These are phyloP conservation scores for Collybia mongolica DNA, from an alignment of 768 basidiomycete species.

Conservation along the genomic window DNA sequence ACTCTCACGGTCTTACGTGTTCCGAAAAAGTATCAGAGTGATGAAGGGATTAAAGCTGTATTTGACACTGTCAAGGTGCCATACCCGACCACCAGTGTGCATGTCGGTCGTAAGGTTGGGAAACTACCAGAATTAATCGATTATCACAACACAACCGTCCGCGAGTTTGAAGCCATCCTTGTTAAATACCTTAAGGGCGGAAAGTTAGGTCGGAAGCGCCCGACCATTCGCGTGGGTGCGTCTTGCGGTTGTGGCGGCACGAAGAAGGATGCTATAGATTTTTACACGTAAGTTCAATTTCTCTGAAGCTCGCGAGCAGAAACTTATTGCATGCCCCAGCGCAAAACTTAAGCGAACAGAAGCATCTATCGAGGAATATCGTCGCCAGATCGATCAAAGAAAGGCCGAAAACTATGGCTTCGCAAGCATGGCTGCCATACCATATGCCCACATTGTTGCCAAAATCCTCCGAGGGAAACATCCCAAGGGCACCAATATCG, in stretches of 20 bases:
- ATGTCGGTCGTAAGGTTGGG: conserved; percentile 86
- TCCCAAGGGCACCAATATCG: conserved; percentile 69
- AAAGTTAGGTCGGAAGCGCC: conserved; percentile 75
- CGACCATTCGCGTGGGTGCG: conserved; percentile 77
- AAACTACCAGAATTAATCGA: conserved; percentile 89
- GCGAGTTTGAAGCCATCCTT: conserved; percentile 84
- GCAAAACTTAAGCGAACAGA: conserved; percentile 66
- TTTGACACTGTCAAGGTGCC: conserved; percentile 77
- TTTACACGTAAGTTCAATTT: conserved; percentile 69
- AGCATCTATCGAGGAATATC: conserved; percentile 68
- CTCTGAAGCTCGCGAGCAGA: background rate
- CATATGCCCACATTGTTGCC: conserved; percentile 86
- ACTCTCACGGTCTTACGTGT: conserved; percentile 84
- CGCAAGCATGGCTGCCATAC: conserved; percentile 85
- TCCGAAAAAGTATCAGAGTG: conserved; percentile 77
- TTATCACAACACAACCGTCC: conserved; percentile 91
- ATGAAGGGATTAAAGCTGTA: conserved; percentile 77
- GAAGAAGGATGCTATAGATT: conserved; percentile 91
- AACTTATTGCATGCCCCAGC: conserved; percentile 24
- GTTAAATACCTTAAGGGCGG: conserved; percentile 90
- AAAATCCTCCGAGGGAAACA: conserved; percentile 65
- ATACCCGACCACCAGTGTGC: conserved; percentile 89
- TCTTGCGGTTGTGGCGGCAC: conserved; percentile 80
- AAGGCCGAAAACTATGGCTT: conserved; percentile 92
- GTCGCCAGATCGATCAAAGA: conserved; percentile 66